These are phyloP conservation scores for Dentipellis sp. DNA, from an alignment of 768 basidiomycete species.

Conservation along the genomic window DNA sequence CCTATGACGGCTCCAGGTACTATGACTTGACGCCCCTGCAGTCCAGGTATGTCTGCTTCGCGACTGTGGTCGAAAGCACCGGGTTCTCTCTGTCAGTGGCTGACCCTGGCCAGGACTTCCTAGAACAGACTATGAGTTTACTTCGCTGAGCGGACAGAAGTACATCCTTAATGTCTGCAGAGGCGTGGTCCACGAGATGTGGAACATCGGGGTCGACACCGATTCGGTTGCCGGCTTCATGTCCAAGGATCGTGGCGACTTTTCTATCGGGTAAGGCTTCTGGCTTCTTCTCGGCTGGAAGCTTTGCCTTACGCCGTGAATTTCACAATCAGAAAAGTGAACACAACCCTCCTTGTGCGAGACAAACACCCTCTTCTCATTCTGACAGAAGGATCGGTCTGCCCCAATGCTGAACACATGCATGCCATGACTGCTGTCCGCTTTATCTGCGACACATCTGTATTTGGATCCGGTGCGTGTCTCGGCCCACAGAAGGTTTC, in stretches of 20 bases:
- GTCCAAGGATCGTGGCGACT: slow-evolving; percentile 52
- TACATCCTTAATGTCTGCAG: slow-evolving; percentile 61
- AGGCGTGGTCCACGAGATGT: slow-evolving; percentile 44
- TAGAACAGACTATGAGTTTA: slow-evolving; percentile 58
- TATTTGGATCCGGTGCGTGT: slow-evolving; percentile 40
- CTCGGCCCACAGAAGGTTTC: not conserved
- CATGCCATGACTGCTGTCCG: slow-evolving; percentile 60
- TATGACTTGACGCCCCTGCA: slow-evolving; percentile 61
- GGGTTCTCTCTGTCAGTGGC: slow-evolving; percentile 8
- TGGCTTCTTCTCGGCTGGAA: too few species aligned
- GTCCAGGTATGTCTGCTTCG: slow-evolving; percentile 33
- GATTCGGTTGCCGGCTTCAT: slow-evolving; percentile 55
- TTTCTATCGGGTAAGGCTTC: slow-evolving; percentile 55
- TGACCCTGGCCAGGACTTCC: too few species aligned
- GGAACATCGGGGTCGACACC: slow-evolving; percentile 44
- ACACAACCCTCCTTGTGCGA: slow-evolving; percentile 51
- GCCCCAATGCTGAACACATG: slow-evolving; percentile 36
- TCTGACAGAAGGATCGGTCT: slow-evolving; percentile 56
- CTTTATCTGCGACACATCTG: slow-evolving; percentile 67
- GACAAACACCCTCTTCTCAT: slow-evolving; percentile 46
- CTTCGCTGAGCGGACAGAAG: slow-evolving; percentile 34
- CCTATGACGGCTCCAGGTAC: slow-evolving; percentile 44
- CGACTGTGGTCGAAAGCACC: not conserved
- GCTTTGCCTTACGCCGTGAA: not conserved
- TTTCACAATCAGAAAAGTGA: slow-evolving; percentile 36